These are phyloP conservation scores for Gaeumannomyces tritici DNA, from an alignment of 2,329 filamentous ascomycete species.

Conservation along the genomic window DNA sequence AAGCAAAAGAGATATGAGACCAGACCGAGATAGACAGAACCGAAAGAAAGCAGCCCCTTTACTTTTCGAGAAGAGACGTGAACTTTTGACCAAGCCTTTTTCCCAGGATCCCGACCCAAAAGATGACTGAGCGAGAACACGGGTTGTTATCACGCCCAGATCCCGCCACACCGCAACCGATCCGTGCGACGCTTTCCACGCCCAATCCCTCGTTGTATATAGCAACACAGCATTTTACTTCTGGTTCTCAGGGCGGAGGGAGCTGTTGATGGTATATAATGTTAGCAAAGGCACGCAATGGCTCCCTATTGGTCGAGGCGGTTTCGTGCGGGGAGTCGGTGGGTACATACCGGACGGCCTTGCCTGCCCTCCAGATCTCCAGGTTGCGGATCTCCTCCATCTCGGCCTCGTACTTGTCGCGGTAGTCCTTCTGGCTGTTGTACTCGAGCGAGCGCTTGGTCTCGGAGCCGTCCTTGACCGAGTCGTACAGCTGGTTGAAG, in stretches of 20 bases:
- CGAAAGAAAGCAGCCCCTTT: background rate
- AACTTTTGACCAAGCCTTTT: background rate
- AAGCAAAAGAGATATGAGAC: background rate
- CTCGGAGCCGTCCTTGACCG: constrained; percentile 84
- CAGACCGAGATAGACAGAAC: background rate
- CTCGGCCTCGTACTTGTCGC: constrained; percentile 94
- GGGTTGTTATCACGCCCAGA: background rate
- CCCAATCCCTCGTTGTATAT: background rate
- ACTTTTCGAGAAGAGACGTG: background rate
- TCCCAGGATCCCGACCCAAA: background rate
- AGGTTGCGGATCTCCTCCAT: constrained; percentile 96
- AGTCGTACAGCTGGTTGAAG: constrained; percentile 95
- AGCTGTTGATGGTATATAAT: constrained; percentile 26
- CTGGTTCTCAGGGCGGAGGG: constrained; percentile 80
- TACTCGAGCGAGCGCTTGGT: constrained; percentile 95
- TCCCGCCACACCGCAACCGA: background rate
- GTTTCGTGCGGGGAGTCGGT: background rate
- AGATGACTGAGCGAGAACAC: background rate
- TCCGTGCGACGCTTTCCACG: background rate
- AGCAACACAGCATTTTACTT: constrained; percentile 42
- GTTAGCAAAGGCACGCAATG: background rate
- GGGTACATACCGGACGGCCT: constrained; percentile 71
- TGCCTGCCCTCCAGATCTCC: constrained; percentile 98
- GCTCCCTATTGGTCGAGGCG: background rate
- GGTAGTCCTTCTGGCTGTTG: constrained; percentile 93